These are phyloP conservation scores for Mortierella sp. DNA, from an alignment of 371 early-diverging fungal genomes.

Conservation along the genomic window DNA sequence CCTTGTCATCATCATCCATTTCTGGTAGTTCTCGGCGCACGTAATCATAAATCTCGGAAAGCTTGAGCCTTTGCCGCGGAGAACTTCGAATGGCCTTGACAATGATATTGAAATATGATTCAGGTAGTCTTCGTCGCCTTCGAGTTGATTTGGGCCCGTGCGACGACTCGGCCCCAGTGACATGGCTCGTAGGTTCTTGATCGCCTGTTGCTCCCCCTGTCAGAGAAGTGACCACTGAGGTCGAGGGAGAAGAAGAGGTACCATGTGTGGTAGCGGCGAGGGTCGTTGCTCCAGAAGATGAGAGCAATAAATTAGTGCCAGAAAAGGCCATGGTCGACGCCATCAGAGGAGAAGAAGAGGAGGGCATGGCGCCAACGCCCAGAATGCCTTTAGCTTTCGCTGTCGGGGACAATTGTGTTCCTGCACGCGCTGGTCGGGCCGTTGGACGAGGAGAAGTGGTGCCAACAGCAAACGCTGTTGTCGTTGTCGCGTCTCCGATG, in stretches of 20 bases:
- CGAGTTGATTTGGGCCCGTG: conserved; percentile 11
- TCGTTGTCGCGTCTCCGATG: too few relatives aligned
- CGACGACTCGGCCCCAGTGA: too few relatives aligned
- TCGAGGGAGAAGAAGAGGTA: background rate
- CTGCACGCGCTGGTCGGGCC: too few relatives aligned
- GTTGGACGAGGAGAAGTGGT: too few relatives aligned
- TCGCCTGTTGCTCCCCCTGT: background rate
- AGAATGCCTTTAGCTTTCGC: too few relatives aligned
- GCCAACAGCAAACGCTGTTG: too few relatives aligned
- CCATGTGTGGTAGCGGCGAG: background rate
- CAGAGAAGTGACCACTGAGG: background rate
- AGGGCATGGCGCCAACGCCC: too few relatives aligned
- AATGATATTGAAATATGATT: conserved; percentile 26
- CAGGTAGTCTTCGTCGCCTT: conserved; percentile 24
- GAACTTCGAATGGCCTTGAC: conserved; percentile 28
- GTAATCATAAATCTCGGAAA: conserved; percentile 34
- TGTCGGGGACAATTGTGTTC: too few relatives aligned
- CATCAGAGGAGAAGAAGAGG: too few relatives aligned
- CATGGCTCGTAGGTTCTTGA: background rate
- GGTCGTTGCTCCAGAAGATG: too few relatives aligned
- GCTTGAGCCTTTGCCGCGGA: conserved; percentile 21
- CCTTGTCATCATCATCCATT: conserved; percentile 25
- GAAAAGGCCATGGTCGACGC: too few relatives aligned
- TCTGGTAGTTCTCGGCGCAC: conserved; percentile 24
- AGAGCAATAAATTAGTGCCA: too few relatives aligned